Evolutionary conservation across 2,329 filamentous ascomycete genomes (phyloP).

Genomic region (Lasiodiplodia gonubiensis): DNA sequence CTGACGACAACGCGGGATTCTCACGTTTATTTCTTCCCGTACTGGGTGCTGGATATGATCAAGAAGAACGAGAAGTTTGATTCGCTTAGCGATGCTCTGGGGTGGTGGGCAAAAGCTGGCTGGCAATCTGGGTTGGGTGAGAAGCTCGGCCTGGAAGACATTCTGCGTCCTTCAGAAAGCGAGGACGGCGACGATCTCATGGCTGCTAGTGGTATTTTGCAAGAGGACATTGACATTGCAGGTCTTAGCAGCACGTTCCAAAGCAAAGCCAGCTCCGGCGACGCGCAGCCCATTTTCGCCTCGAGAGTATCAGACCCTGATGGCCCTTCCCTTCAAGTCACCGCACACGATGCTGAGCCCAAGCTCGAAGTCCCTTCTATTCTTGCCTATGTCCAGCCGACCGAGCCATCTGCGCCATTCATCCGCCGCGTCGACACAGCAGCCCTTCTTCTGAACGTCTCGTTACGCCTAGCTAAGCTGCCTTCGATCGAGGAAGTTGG

Average conservation of each 20-base stretch:
- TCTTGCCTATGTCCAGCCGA: conserved; percentile 80
- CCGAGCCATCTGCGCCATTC: conserved; percentile 63
- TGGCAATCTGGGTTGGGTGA: conserved; percentile 84
- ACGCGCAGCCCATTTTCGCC: conserved; percentile 37
- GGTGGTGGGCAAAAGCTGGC: conserved; percentile 92
- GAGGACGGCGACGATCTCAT: conserved; percentile 42
- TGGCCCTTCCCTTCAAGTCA: conserved; percentile 38
- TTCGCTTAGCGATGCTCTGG: conserved; percentile 85
- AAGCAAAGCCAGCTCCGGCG: conserved; percentile 8
- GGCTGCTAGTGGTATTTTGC: conserved; percentile 37
- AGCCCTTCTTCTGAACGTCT: conserved; percentile 78
- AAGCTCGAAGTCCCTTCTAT: conserved; percentile 70
- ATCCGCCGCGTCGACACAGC: conserved; percentile 89
- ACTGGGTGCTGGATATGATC: conserved; percentile 87
- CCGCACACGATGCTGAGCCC: conserved; percentile 33
- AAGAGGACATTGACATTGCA: conserved; percentile 62
- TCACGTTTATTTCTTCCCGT: conserved; percentile 92
- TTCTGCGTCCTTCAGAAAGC: conserved; percentile 61
- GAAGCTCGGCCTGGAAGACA: conserved; percentile 74
- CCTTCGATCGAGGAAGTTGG: conserved; percentile 71
- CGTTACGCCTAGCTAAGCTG: conserved; percentile 84
- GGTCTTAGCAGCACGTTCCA: conserved; percentile 57
- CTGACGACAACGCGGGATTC: conserved; percentile 85
- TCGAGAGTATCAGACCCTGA: conserved; percentile 43
- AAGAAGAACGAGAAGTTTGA: conserved; percentile 80